phyloP scores from a whole-genome alignment of 768 basidiomycete genomes.

The Lactifluus echinatus region DNA sequence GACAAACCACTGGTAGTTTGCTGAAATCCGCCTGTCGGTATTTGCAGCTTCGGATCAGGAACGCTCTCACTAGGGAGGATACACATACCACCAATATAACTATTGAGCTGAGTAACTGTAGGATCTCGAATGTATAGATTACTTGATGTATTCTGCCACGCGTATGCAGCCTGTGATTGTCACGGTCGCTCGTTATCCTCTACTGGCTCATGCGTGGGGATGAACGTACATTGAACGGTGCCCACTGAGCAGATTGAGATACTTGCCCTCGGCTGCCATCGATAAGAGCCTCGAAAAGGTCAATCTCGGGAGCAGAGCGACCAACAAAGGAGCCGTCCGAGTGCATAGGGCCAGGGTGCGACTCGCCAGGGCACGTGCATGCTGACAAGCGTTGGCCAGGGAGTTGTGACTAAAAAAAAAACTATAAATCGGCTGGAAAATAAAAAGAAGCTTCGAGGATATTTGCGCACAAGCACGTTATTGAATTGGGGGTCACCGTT shows the following conservation, averaged over 20 bases:
- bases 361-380: conserved; percentile 81
- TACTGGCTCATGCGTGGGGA: background rate
- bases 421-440: background rate
- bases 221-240: conserved; percentile 32
- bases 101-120: conserved; percentile 47
- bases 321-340: conserved; percentile 69
- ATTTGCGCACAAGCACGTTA: conserved; percentile 39
- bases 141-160: conserved; percentile 51
- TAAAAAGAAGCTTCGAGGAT: conserved; percentile 54
- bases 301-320: conserved; percentile 82
- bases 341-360: conserved; percentile 81
- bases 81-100: conserved; percentile 51
- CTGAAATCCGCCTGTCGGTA: conserved; percentile 36
- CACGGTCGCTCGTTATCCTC: background rate
- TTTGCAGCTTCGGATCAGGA: background rate
- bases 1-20: conserved; percentile 73
- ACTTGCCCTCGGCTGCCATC: conserved; percentile 46
- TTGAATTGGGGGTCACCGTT: conserved; percentile 44
- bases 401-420: conserved; percentile 43
- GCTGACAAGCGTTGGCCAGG: conserved; percentile 78
- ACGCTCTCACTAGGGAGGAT: background rate
- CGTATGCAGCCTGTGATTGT: conserved; percentile 58
- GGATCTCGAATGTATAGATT: conserved; percentile 53
- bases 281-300: conserved; percentile 79
- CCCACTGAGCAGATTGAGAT: conserved; percentile 82